Base-by-base conservation (phyloP, 1,284 basidiomycete species). In the Moesziomyces globuligerus region DNA sequence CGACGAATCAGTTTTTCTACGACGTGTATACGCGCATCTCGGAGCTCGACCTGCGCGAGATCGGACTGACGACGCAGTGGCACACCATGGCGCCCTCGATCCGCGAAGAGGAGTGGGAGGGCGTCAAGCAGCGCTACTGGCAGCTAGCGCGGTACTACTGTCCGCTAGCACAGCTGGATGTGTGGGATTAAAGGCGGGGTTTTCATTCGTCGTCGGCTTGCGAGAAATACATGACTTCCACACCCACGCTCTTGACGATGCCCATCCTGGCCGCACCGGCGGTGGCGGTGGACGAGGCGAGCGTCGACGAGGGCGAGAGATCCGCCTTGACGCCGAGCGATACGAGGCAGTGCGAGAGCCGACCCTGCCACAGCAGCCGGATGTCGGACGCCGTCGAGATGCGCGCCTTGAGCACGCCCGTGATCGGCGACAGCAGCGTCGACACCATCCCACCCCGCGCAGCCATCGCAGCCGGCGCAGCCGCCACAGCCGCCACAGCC, bases 291-390 rank as follows among this genome's bases (percentile, higher is more conserved):
- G 29, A 20, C 2, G 45, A 91, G 3, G 93, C 92, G 81, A 90
- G 90, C 51, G 89, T 86, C 34, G 90, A 86, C 78, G 89, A 90
- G n/a, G 91, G 32, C 2, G 55, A 88, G 10, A 98, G 86, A 79
- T 97, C 92, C 5, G 92, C 92, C 15, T 92, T 88, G 15, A 96
- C 88, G 3, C 94, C 94, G 26, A 95, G 83, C 60, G 92, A 91
- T 70, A 98, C 89, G 17, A 98, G 86, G 84, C 94, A 90, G 75
- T 93, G 92, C 41, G 90, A 87, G 75, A 97, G 84, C n/a, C 93
- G 88, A 7, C 93, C 92, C 85, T 97, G 93, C 91, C 94, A 98
- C 79, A 97, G 88, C 29, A 98, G 83, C 6, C 94, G 90, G 26
- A 96, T 86, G 71, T 93, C 90, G 20, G 71, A 62, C 4, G 56